These are phyloP conservation scores for Orbilia blumenaviensis DNA, from an alignment of 2,329 filamentous ascomycete species.

Conservation along the genomic window DNA sequence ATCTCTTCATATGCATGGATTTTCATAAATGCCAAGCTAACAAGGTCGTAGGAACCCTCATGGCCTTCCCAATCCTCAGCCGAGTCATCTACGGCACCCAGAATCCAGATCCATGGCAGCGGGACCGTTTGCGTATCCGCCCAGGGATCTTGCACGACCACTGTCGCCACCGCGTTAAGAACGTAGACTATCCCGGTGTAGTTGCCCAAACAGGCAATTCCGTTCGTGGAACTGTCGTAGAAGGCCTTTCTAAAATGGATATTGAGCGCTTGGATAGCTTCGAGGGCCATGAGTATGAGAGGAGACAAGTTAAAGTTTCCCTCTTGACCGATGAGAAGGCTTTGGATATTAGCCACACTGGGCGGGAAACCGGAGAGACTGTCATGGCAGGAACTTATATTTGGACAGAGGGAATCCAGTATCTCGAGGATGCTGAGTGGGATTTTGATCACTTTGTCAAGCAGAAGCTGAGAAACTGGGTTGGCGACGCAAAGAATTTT, in stretches of 20 bases:
- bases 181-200: constrained; percentile 83
- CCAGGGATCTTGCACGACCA: constrained; percentile 80
- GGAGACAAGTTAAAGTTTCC: constrained; percentile 64
- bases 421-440: constrained; percentile 80
- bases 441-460: constrained; percentile 83
- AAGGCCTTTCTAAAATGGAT: constrained; percentile 80
- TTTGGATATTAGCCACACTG: constrained; percentile 59
- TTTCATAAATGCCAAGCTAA: not conserved
- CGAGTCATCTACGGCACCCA: constrained; percentile 77
- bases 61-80: constrained; percentile 87
- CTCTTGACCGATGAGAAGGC: constrained; percentile 60
- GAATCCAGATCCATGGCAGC: constrained; percentile 66
- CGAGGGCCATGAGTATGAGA: constrained; percentile 78
- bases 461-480: constrained; percentile 75
- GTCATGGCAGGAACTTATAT: constrained; percentile 73
- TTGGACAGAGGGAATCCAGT: constrained; percentile 64
- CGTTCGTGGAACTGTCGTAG: constrained; percentile 79
- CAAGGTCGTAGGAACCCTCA: constrained; percentile 68
- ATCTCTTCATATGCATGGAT: not conserved
- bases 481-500: constrained; percentile 59
- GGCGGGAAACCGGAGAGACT: constrained; percentile 62
- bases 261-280: constrained; percentile 80
- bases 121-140: constrained; percentile 69
- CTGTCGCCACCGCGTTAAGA: constrained; percentile 74
- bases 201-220: constrained; percentile 67